phyloP scores from a whole-genome alignment of 495 filamentous ascomycete genomes.

The Podospora appendiculata region DNA sequence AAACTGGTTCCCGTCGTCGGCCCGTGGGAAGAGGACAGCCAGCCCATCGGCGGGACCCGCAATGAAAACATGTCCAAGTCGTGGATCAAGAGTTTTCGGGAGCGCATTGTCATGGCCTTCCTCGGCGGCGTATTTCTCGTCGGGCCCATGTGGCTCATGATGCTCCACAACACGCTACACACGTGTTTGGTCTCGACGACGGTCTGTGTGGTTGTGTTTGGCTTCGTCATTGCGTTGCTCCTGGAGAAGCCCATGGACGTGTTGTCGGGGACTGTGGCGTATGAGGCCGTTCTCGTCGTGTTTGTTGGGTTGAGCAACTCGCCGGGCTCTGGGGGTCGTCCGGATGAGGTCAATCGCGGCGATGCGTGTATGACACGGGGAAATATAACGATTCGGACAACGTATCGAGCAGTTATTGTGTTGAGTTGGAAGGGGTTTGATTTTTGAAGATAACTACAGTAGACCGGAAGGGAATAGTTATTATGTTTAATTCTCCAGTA shows the following conservation, averaged over 20 bases:
- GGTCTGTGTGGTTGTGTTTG: constrained; percentile 8
- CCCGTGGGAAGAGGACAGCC: background rate
- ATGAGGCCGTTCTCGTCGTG: background rate
- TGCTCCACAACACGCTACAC: constrained; percentile 4
- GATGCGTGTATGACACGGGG: too few relatives aligned
- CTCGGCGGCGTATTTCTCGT: constrained; percentile 8
- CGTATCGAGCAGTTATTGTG: too few relatives aligned
- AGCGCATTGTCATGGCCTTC: background rate
- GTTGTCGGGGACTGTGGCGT: background rate
- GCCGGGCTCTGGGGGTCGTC: too few relatives aligned
- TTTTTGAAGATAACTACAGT: too few relatives aligned
- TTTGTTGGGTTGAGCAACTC: too few relatives aligned
- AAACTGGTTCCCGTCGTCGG: background rate
- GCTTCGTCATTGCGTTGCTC: constrained; percentile 2
- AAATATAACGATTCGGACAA: too few relatives aligned
- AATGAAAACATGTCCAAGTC: background rate
- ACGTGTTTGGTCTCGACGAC: constrained; percentile 10
- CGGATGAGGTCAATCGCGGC: too few relatives aligned
- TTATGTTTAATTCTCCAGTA: too few relatives aligned
- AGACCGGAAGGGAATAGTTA: too few relatives aligned
- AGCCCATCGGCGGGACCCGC: background rate
- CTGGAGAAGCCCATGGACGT: constrained; percentile 10
- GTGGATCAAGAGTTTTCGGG: background rate
- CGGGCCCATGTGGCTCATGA: constrained; percentile 17
- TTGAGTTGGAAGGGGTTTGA: too few relatives aligned